These are phyloP conservation scores for Pyronema domesticum DNA, from an alignment of 495 filamentous ascomycete species.

Conservation along the genomic window DNA sequence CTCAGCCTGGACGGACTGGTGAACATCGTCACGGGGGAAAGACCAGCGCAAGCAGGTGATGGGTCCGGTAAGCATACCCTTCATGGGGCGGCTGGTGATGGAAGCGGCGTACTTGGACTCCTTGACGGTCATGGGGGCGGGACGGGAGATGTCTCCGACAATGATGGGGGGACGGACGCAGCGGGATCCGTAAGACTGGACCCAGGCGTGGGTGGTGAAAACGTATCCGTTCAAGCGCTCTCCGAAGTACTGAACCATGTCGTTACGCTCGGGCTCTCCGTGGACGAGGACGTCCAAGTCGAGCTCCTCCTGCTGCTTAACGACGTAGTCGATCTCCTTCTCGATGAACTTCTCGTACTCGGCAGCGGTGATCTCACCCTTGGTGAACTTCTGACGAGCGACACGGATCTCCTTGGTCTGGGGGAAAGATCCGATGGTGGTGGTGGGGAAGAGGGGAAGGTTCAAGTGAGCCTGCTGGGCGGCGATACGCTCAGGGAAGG, in stretches of 20 bases:
- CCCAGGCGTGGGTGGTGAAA: conserved; percentile 98
- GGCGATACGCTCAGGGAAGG: conserved; percentile 63
- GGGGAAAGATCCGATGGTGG: conserved; percentile 97
- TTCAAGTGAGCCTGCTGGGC: conserved; percentile 74
- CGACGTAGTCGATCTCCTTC: conserved; percentile 81
- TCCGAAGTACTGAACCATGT: conserved; percentile 99
- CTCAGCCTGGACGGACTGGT: conserved; percentile 96
- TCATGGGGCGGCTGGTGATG: conserved; percentile 89
- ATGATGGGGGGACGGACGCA: conserved; percentile 96
- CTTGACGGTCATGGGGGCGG: conserved; percentile 96
- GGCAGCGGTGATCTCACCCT: conserved; percentile 78
- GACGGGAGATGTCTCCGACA: conserved; percentile 93
- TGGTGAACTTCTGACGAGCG: conserved; percentile 91
- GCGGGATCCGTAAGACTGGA: conserved; percentile 93
- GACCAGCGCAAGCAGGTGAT: conserved; percentile 98
- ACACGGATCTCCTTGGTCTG: conserved; percentile 97
- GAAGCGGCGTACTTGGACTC: conserved; percentile 96
- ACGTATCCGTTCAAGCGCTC: conserved; percentile 92
- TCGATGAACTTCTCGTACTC: conserved; percentile 97
- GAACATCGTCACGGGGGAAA: conserved; percentile 96
- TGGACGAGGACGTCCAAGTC: conserved; percentile 92
- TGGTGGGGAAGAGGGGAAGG: conserved; percentile 93
- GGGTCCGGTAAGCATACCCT: conserved; percentile 98
- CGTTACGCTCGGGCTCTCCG: conserved; percentile 97
- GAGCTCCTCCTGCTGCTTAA: conserved; percentile 95